Conservation (phyloP, 1,284 basidiomycete species). For the Sanghuangporus sanghuang region DNA sequence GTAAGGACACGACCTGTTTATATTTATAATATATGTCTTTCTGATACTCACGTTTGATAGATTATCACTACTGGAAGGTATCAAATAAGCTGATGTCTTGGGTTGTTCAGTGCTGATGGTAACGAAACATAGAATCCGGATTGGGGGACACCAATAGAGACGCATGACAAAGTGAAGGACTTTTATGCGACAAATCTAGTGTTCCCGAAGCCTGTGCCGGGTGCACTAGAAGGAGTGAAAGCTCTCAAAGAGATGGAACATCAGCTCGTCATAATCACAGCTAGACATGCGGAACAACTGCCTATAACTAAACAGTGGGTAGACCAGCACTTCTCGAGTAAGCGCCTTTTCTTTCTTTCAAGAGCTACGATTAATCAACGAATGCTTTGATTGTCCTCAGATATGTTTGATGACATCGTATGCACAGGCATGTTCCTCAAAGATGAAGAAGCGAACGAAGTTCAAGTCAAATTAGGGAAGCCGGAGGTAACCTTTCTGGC, state of each 20-base stretch:
- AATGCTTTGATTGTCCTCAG: slow-evolving; percentile 25
- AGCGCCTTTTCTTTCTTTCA: slow-evolving; percentile 6
- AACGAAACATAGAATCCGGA: slow-evolving; percentile 45
- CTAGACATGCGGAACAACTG: slow-evolving; percentile 52
- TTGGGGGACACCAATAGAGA: slow-evolving; percentile 67
- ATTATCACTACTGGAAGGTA: slow-evolving; percentile 69
- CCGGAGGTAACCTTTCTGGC: slow-evolving; percentile 45
- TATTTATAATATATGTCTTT: neutral
- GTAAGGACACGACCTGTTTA: slow-evolving; percentile 31
- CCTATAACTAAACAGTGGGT: slow-evolving; percentile 67
- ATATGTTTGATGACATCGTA: slow-evolving; percentile 61
- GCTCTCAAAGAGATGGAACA: slow-evolving; percentile 60
- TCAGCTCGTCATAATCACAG: slow-evolving; percentile 70
- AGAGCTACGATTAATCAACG: neutral
- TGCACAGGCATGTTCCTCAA: slow-evolving; percentile 69
- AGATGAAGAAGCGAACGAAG: slow-evolving; percentile 39
- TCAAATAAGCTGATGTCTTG: neutral
- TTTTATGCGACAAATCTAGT: slow-evolving; percentile 56
- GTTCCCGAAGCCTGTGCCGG: slow-evolving; percentile 51
- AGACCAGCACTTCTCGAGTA: slow-evolving; percentile 58
- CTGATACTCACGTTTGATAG: slow-evolving; percentile 25
- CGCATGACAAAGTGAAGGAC: slow-evolving; percentile 53
- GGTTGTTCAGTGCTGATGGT: neutral
- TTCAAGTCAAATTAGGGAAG: slow-evolving; percentile 60
- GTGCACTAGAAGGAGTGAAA: slow-evolving; percentile 57